These are phyloP conservation scores for Euphrasia arctica DNA, from an alignment of 305 asterid species.

Conservation along the genomic window DNA sequence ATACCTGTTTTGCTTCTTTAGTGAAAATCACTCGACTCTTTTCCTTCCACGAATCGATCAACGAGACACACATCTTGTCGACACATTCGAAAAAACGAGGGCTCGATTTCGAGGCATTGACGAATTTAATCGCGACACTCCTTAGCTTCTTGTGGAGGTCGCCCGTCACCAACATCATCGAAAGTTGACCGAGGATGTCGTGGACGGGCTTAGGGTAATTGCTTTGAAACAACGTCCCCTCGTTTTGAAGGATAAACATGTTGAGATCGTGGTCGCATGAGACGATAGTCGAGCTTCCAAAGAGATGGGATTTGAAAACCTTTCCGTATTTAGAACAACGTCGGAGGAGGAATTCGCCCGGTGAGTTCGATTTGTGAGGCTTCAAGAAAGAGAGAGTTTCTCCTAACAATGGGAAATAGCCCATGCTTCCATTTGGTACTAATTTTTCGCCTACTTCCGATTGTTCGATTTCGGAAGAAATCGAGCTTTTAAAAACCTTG, in stretches of 20 bases:
- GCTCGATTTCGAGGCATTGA: slow-evolving; percentile 42
- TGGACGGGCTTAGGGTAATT: slow-evolving; percentile 60
- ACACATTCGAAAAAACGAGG: slow-evolving; percentile 34
- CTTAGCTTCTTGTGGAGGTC: slow-evolving; percentile 55
- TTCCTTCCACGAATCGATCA: slow-evolving; percentile 40
- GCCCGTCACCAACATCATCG: slow-evolving; percentile 57
- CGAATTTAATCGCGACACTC: slow-evolving; percentile 41
- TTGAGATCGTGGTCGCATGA: slow-evolving; percentile 65
- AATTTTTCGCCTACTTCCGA: too few species aligned
- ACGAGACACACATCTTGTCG: slow-evolving; percentile 32
- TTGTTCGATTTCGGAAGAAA: slow-evolving; percentile 7
- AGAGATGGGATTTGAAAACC: slow-evolving; percentile 61
- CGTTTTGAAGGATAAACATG: slow-evolving; percentile 62
- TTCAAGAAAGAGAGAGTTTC: slow-evolving; percentile 62
- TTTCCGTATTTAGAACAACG: slow-evolving; percentile 68
- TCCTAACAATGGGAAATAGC: slow-evolving; percentile 56
- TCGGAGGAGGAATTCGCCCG: slow-evolving; percentile 53
- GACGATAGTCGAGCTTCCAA: slow-evolving; percentile 64
- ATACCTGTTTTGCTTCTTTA: slow-evolving; percentile 60
- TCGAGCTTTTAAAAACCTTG: slow-evolving; percentile 16
- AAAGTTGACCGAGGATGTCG: slow-evolving; percentile 53
- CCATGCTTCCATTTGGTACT: slow-evolving; percentile 30
- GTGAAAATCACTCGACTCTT: slow-evolving; percentile 36
- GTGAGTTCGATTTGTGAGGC: slow-evolving; percentile 56
- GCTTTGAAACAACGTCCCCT: slow-evolving; percentile 48